Evolutionary conservation across 1,284 basidiomycete species (phyloP), one percentile per base, ranked within the genome.

Genomic region (Sporisorium scitamineum): DNA sequence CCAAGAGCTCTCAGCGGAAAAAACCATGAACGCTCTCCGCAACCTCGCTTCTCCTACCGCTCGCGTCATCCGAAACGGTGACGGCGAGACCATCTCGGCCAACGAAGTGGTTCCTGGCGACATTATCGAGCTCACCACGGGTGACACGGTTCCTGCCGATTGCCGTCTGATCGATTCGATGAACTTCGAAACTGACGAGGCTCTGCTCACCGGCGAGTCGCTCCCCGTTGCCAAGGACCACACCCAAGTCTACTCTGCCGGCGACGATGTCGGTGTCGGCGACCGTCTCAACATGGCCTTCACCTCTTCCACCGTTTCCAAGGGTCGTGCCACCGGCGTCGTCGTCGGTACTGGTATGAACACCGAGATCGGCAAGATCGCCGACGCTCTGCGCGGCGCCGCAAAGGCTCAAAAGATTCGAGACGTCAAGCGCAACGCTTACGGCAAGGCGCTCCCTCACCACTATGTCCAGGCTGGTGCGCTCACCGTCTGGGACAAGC

Each of bases 121-220:
- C 60, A 78, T 87, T 54, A 75, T 86, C 62, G 82, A 86, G 75
- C 73, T 86, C 29, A 65, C 57, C 42, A 80, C 78, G 13, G 83
- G 83, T 29, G 82, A 84, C 61, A 83, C 82, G 0, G 77, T 85
- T 8, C 83, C 83, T 11, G 83, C 81, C 37, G 83, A 85, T 45
- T 70, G 81, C 60, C 79, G 83, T 29, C 70, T 85, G 16, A 70
- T 85, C 67, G 83, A 84, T 59, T 72, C 79, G 41, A 82, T 79
- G 76, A 84, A 85, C 70, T 84, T 85, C 24, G 83, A 85, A 70
- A 76, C 88, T 20, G 90, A 91, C 67, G 91, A 92, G 81, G 90
- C 90, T 5, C 87, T 92, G 34, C 86, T 92, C n/a, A 92, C 91
- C 1, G 91, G 91, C 54, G 90, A 91, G 80, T 89, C 88, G 13